Conservation (phyloP, 2,329 filamentous ascomycete genomes). For the Furcasterigmium sp. region DNA sequence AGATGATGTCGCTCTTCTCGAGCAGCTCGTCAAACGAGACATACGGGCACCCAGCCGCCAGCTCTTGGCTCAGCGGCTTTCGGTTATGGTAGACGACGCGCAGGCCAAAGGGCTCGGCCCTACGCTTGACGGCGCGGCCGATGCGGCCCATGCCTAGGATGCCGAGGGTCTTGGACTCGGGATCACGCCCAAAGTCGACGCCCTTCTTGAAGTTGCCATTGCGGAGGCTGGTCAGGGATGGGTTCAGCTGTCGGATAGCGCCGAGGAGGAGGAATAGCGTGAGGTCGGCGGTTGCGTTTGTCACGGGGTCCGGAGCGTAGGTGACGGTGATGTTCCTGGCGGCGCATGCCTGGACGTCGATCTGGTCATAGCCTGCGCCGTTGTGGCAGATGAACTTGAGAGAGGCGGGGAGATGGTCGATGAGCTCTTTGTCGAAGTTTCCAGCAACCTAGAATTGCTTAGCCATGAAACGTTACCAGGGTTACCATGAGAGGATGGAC, state of each 20-base stretch:
- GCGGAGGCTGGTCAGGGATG: constrained; percentile 16
- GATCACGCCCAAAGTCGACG: constrained; percentile 27
- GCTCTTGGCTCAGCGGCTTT: constrained; percentile 16
- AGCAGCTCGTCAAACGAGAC: constrained; percentile 52
- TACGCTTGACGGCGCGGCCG: constrained; percentile 27
- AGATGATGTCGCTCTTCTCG: constrained; percentile 47
- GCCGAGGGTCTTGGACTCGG: constrained; percentile 25
- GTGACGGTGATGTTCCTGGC: constrained; percentile 14
- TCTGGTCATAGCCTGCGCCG: constrained; percentile 22
- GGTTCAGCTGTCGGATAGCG: constrained; percentile 22
- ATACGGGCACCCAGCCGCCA: constrained; percentile 18
- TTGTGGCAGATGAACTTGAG: constrained; percentile 32
- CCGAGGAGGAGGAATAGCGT: constrained; percentile 22
- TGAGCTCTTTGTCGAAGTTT: constrained; percentile 38
- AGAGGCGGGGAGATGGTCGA: constrained; percentile 35
- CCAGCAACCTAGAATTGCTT: constrained; percentile 10
- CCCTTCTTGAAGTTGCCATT: constrained; percentile 17
- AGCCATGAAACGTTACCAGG: background rate
- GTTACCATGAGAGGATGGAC: background rate
- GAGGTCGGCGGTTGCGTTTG: constrained; percentile 34
- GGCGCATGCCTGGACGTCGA: constrained; percentile 18
- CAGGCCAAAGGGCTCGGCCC: constrained; percentile 44
- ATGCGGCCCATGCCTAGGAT: constrained; percentile 33
- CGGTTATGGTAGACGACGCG: constrained; percentile 48
- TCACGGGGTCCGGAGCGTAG: constrained; percentile 24